Evolutionary conservation across 148 eudicot genomes (phyloP).

Genomic region (Suaeda aralocaspica): DNA sequence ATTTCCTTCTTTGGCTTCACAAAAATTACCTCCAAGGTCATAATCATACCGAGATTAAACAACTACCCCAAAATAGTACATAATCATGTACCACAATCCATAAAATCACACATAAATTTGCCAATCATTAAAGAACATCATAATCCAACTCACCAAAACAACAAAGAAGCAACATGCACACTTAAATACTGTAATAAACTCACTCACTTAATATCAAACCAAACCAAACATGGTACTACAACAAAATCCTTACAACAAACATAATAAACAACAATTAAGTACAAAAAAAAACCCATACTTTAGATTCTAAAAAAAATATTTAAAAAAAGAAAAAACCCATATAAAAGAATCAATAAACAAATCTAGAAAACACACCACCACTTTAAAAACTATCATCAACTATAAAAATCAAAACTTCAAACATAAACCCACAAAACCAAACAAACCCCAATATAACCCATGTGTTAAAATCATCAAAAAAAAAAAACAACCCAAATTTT

Average conservation of each 20-base stretch:
- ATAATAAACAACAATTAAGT: neutral
- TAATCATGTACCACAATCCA: too few species aligned
- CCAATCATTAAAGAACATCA: neutral
- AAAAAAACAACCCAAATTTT: neutral
- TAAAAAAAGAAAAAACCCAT: neutral
- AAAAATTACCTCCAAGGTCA: conserved; percentile 8
- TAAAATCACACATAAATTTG: neutral
- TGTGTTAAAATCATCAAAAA: too few species aligned
- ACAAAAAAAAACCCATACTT: neutral
- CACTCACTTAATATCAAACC: neutral
- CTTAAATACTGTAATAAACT: neutral
- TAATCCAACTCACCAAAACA: neutral
- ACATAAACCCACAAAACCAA: too few species aligned
- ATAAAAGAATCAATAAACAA: neutral
- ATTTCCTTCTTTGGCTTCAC: neutral
- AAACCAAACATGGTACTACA: neutral
- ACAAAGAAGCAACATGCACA: neutral
- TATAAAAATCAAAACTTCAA: too few species aligned
- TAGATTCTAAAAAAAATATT: neutral
- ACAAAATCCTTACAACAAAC: neutral
- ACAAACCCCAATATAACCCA: too few species aligned
- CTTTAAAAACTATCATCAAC: too few species aligned
- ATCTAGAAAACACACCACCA: neutral
- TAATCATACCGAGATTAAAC: conserved; percentile 26
- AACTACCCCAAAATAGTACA: conserved; percentile 17